Conservation (phyloP, 352 stramenopile species). For the Phytophthora palmivora region DNA sequence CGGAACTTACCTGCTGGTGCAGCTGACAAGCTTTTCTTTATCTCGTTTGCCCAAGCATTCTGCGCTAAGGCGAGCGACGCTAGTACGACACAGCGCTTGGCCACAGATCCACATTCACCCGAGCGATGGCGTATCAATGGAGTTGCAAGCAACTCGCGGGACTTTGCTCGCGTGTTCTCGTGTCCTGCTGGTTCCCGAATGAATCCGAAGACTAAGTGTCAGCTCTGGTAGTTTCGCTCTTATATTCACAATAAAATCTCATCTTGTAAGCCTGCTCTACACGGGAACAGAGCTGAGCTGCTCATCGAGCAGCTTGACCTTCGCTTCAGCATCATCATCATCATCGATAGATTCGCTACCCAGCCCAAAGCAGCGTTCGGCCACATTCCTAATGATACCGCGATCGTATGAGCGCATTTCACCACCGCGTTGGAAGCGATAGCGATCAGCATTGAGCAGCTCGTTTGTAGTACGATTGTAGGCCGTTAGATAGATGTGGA, state of each 20-base stretch:
- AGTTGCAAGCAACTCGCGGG: conserved; percentile 75
- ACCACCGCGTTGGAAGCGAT: conserved; percentile 51
- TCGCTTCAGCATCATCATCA: conserved; percentile 28
- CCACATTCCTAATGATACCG: conserved; percentile 51
- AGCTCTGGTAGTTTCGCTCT: conserved; percentile 64
- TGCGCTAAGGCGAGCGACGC: conserved; percentile 73
- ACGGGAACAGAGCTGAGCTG: conserved; percentile 21
- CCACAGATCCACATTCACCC: conserved; percentile 70
- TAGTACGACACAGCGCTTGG: conserved; percentile 53
- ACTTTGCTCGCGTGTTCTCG: conserved; percentile 70
- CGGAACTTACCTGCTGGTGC: conserved; percentile 20
- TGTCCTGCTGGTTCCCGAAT: conserved; percentile 64
- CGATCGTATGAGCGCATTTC: conserved; percentile 54
- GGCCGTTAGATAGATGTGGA: conserved; percentile 79
- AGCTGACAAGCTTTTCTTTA: conserved; percentile 75
- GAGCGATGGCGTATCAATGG: conserved; percentile 82
- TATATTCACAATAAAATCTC: conserved; percentile 22
- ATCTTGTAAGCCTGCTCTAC: conserved; percentile 23
- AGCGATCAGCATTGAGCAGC: conserved; percentile 73
- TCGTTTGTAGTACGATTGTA: conserved; percentile 86
- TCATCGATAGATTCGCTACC: conserved; percentile 1
- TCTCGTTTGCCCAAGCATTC: conserved; percentile 80
- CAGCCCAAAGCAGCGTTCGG: conserved; percentile 48
- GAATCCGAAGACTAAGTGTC: conserved; percentile 75
- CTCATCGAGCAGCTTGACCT: conserved; percentile 35